Evolutionary conservation across 1,284 basidiomycete genomes (phyloP), one percentile per base, ranked within the genome.

Genomic region (Meira miltonrushii): DNA sequence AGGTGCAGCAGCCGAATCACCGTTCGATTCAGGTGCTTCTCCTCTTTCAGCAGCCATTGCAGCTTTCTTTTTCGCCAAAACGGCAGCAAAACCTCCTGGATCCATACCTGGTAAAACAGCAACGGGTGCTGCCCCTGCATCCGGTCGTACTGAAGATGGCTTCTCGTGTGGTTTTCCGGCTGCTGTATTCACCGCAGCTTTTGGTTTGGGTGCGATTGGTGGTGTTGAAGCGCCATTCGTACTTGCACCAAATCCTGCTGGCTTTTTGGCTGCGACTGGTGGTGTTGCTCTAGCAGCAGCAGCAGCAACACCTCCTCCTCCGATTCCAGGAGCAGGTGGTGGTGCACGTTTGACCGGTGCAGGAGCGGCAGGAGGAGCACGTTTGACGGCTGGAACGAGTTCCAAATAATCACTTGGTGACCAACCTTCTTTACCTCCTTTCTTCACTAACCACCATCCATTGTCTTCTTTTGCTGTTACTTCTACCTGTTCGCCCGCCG

Each of bases 401-500:
- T 79, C 81, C 63, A 81, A 92, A 90, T 60, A 95, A 95, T 74
- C 97, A 91, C 83, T 90, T 88, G 84, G 92, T 15, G 92, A 89
- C 93, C 93, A 98, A 13, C 92, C 94, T 78, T 97, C 92, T 21
- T 82, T 80, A 0, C 84, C 85, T 58, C 84, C 84, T 80, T 90
- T 93, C 82, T 88, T 90, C 54, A 97, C 88, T 46, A 97, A 83
- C 94, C 94, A 98, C 1, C 84, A 39, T n/a, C 64, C 68, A 21
- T 47, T 68, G 28, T 64, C 58, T 88, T 95, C 92, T 81, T 96
- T 92, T 81, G 95, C 88, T 55, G 93, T 82, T 12, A 98, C 83
- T 79, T 97, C 92, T 1, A 97, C 89, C 2, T 90, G 63, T 61
- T 97, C 94, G 71, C 92, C 94, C 79, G 96, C 96, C 67, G 83